Evolutionary conservation across 2,329 filamentous ascomycete species (phyloP), one percentile per base, ranked within the genome.

Genomic region (Fusarium subglutinans): DNA sequence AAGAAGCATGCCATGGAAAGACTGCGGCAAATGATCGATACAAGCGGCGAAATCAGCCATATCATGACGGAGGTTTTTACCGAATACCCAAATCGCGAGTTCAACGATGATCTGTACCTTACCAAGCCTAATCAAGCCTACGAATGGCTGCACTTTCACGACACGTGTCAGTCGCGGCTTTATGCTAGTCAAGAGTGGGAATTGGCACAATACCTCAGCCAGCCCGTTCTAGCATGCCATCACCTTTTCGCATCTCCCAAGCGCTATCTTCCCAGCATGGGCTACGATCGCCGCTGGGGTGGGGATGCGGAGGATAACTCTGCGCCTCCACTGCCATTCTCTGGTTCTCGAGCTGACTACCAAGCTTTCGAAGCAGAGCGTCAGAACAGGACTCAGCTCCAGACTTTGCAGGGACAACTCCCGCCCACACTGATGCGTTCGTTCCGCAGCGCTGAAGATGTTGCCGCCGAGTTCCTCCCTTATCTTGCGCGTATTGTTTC

Each of bases 141-240:
- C 81, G 96, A 98, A 79, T 99, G 96, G 96, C 89, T 99, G 63
- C 88, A 97, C 81, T 98, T 99, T 82, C 94, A 98, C 82, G 96
- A 98, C 78, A 86, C 87, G 2, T 91, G 97, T 72, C 94, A 94
- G 30, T 91, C 92, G 2, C 90, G 92, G 44, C 88, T 98, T 3
- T 97, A 92, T 80, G 86, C 90, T n/a, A 91, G 90, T 67, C 96
- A 98, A 81, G 95, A 97, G 63, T 99, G 96, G 93, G 96, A 99
- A 82, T 86, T 99, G 22, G 90, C 89, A 2, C 92, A 94, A 0
- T 99, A 99, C 81, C 89, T 98, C 55, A 94, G 92, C 77, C 93
- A 96, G 75, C 92, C 96, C 0, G 89, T 96, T 22, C 88, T 98
- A 4, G 96, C 94, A 8, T 98, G 97, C 79, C 97, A 99, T 80